phyloP scores from a whole-genome alignment of 345 rosid species.

The Rhizophora mangle region DNA sequence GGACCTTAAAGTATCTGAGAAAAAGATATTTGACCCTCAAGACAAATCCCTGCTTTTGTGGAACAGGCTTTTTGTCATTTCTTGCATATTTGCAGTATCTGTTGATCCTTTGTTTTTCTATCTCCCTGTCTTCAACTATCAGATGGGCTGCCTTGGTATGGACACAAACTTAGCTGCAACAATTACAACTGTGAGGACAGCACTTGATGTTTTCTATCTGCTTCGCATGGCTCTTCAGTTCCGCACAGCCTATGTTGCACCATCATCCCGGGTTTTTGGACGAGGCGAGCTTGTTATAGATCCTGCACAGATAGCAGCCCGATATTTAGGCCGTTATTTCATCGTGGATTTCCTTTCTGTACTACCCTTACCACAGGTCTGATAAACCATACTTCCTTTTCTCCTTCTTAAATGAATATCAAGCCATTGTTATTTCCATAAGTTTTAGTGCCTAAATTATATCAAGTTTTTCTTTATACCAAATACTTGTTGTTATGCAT shows the following conservation, averaged over 20 bases:
- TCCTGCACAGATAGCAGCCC: slow-evolving; percentile 63
- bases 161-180: slow-evolving; percentile 56
- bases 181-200: slow-evolving; percentile 53
- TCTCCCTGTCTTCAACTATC: slow-evolving; percentile 61
- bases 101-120: slow-evolving; percentile 80
- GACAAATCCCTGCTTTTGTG: slow-evolving; percentile 70
- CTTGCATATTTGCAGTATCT: slow-evolving; percentile 72
- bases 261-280: slow-evolving; percentile 89
- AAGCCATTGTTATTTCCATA: too few relatives aligned
- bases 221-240: slow-evolving; percentile 73
- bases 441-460: too few relatives aligned
- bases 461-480: too few relatives aligned
- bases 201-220: slow-evolving; percentile 59
- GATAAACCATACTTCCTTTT: slow-evolving; percentile 5
- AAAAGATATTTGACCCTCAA: slow-evolving; percentile 70
- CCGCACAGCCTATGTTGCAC: slow-evolving; percentile 79
- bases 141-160: slow-evolving; percentile 51
- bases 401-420: too few relatives aligned
- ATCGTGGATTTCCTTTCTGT: slow-evolving; percentile 69
- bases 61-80: slow-evolving; percentile 72
- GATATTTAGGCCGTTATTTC: slow-evolving; percentile 66
- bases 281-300: slow-evolving; percentile 94
- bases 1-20: slow-evolving; percentile 70
- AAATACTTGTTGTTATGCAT: too few relatives aligned
- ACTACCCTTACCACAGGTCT: slow-evolving; percentile 82